Base-by-base conservation (phyloP, 495 filamentous ascomycete genomes). In the Aspergillus affinis region DNA sequence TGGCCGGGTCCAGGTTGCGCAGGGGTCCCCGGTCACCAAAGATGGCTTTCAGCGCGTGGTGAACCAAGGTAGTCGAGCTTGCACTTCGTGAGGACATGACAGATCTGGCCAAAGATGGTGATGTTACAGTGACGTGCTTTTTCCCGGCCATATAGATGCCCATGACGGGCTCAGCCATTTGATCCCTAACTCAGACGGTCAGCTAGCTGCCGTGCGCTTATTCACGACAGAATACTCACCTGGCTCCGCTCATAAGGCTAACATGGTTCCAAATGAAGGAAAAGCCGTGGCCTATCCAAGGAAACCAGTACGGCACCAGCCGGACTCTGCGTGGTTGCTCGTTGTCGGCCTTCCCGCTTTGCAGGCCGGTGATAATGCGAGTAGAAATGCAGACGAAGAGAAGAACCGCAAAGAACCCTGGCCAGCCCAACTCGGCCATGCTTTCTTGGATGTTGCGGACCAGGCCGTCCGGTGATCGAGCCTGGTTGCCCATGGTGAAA, bases 221-320 rank as follows among this genome's bases (percentile, higher is more conserved):
- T 32, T 59, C 57, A 59, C 19, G 2, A 61, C 48, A 51, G 53
- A 54, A 45, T 20, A 74, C 73, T 30, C 65, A 85, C 80, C 73
- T 72, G 6, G 74, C 61, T 55, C 72, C 63, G 30, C 65, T 62
- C 13, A 82, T 58, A 51, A 82, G 79, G 8, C 63, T 60, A 18
- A 78, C 70, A 66, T 77, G 72, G 54, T 79, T 65, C 65, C 78
- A 75, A 17, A 78, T 60, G 65, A 84, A 75, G 19, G 75, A 70
- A 23, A 78, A 56, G 13, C 78, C 70, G 73, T 88, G 84, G 45
- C 85, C 82, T 2, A 87, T 41, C 60, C 78, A 73, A 13, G 85
- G 85, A 8, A 87, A 55, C 82, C 83, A 88, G 70, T 87, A 88
- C 13, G 85, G 84, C 10, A 78, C 55, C 36, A 71, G 62, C 61